Conservation (phyloP, 2,329 filamentous ascomycete genomes). For the Cercospora sesami region DNA sequence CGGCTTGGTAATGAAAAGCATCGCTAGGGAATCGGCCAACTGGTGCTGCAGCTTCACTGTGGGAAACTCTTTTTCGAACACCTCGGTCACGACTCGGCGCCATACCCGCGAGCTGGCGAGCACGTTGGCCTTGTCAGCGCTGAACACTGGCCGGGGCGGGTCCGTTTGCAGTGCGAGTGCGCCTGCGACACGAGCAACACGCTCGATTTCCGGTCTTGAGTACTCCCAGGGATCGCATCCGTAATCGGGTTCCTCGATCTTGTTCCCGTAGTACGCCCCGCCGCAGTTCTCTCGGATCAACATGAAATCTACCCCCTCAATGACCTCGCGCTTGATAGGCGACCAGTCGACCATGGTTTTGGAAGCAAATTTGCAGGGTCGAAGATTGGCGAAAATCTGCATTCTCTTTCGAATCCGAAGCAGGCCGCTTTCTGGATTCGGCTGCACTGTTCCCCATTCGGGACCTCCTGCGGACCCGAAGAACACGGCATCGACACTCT, state of each 20-base stretch:
- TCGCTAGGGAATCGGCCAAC: constrained; percentile 52
- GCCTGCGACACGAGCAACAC: constrained; percentile 50
- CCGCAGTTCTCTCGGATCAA: constrained; percentile 55
- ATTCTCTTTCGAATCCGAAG: constrained; percentile 44
- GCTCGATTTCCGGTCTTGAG: constrained; percentile 48
- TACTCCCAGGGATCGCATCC: constrained; percentile 55
- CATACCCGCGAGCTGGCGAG: constrained; percentile 54
- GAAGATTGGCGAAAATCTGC: constrained; percentile 53
- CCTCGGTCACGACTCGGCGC: constrained; percentile 47
- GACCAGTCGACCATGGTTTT: constrained; percentile 43
- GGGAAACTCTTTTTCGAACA: constrained; percentile 48
- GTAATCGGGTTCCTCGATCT: constrained; percentile 46
- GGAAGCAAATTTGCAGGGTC: constrained; percentile 51
- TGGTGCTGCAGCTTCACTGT: constrained; percentile 49
- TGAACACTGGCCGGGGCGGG: constrained; percentile 48
- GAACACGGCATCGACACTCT: constrained; percentile 48
- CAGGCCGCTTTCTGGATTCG: constrained; percentile 50
- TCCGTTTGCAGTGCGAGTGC: constrained; percentile 45
- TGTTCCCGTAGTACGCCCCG: constrained; percentile 54
- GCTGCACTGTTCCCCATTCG: constrained; percentile 46
- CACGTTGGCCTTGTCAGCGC: constrained; percentile 56
- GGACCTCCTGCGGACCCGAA: constrained; percentile 54
- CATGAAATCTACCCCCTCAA: constrained; percentile 51
- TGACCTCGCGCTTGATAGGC: constrained; percentile 50
- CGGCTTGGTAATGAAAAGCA: constrained; percentile 52